Conservation (phyloP, 1,284 basidiomycete genomes). For the Boletus albobrunnescens region DNA sequence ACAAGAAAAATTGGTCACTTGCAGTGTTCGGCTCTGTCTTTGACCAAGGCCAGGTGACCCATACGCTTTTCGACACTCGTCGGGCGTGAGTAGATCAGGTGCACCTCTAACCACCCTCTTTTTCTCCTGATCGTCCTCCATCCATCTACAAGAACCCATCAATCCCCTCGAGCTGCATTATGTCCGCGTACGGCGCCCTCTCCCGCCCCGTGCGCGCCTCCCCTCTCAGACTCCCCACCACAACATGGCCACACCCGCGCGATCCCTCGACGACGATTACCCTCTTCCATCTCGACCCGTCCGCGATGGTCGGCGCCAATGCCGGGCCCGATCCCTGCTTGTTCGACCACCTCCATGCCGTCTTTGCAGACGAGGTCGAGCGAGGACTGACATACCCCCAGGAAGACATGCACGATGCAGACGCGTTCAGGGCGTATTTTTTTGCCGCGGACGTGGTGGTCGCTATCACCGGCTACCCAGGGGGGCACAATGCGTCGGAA, state of each 20-base stretch:
- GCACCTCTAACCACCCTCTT: too few relatives aligned
- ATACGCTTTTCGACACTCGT: too few relatives aligned
- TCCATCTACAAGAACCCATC: too few relatives aligned
- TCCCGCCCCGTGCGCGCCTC: conserved; percentile 23
- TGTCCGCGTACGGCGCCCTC: conserved; percentile 48
- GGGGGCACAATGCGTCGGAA: neutral
- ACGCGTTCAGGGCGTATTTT: conserved; percentile 69
- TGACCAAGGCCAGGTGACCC: too few relatives aligned
- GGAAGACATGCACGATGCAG: conserved; percentile 52
- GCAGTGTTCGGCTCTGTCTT: too few relatives aligned
- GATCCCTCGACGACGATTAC: conserved; percentile 33
- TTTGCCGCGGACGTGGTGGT: conserved; percentile 75
- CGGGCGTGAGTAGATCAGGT: neutral
- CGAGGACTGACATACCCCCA: conserved; percentile 84
- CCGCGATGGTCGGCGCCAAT: conserved; percentile 34
- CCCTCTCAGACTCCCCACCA: conserved; percentile 37
- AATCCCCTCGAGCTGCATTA: neutral
- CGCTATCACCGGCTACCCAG: conserved; percentile 41
- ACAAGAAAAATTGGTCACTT: too few relatives aligned
- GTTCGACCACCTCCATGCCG: conserved; percentile 54
- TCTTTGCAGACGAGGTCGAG: conserved; percentile 74
- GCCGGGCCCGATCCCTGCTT: conserved; percentile 38
- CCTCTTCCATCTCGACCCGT: conserved; percentile 62
- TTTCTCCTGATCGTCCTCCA: neutral
- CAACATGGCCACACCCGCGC: conserved; percentile 29